A percentile compares a stretch with the other conserved stretches of the same genome.
phyloP scores from a whole-genome alignment of 1,284 basidiomycete genomes.

The Cutaneotrichosporon cavernicola region DNA sequence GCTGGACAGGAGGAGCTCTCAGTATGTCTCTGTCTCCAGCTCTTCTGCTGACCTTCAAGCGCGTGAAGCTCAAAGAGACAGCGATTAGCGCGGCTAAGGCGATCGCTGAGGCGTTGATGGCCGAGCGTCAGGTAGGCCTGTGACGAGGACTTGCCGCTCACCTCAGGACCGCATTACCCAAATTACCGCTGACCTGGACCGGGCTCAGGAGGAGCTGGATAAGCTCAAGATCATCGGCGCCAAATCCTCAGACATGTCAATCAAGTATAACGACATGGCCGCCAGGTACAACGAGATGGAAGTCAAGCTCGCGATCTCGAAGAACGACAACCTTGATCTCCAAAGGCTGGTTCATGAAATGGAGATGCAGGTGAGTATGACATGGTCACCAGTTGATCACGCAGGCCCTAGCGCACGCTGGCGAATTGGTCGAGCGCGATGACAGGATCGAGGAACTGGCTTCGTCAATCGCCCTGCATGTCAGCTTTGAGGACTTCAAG shows the following conservation, averaged over 20 bases:
- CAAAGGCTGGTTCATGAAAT: conserved; percentile 1
- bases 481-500: background rate
- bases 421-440: background rate
- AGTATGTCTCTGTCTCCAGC: background rate
- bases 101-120: background rate
- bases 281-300: background rate
- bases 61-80: background rate
- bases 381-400: background rate
- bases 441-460: background rate
- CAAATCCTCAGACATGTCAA: background rate
- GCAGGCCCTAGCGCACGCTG: background rate
- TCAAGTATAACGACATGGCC: background rate
- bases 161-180: background rate
- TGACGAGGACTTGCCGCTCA: background rate
- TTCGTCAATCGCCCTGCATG: background rate
- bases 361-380: background rate
- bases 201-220: background rate
- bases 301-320: background rate
- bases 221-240: background rate
- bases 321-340: background rate
- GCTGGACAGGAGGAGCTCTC: background rate
- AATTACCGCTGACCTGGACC: background rate
- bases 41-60: background rate
- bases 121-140: background rate
- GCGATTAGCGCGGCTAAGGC: background rate